Evolutionary conservation across 768 basidiomycete species (phyloP), one percentile per base, ranked within the genome.

Genomic region (Candolleomyces efflorescens): DNA sequence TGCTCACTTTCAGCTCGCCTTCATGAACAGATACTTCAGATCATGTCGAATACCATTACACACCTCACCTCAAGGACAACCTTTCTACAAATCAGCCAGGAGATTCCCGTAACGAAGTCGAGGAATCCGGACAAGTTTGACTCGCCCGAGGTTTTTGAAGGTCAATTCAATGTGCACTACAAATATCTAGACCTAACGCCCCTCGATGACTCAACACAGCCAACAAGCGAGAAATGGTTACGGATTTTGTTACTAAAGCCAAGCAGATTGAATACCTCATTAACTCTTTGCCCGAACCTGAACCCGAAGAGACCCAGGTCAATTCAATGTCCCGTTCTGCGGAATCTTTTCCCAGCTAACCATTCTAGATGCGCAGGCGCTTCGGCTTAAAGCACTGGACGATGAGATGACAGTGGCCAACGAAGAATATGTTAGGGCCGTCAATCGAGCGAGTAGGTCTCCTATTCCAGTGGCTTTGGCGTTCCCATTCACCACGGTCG

Each of bases 211-310:
- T n/a, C 2, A 27, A 11, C 41, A 26, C 65, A 94, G 93, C 84
- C 11, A 94, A 91, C 73, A 83, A 88, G 69, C 87, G 82, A 61
- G 92, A 95, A 69, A 84, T 95, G 20, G 90, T 93, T 4, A 74
- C 80, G 15, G 93, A 95, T 65, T 76, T 96, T 41, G 80, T 94
- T 41, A 79, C 84, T 39, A 94, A 95, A 65, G 91, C 92, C 13
- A 95, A 95, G 65, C 91, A 94, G 69, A 82, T 96, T 43, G 89
- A 95, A 64, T 87, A 84, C 64, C 80, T 95, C 49, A 90, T 96
- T 52, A 82, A 88, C 51, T 86, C 85, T 0, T 71, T 96, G 13
- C 92, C 92, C 0, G 83, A 82, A 39, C 87, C 88, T 2, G 92
- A 93, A 67, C 78, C 85, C 2, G 90, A 91, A 65, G 87, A 89